phyloP scores from a whole-genome alignment of 306 rosid species.

The Castanospermum australe region DNA sequence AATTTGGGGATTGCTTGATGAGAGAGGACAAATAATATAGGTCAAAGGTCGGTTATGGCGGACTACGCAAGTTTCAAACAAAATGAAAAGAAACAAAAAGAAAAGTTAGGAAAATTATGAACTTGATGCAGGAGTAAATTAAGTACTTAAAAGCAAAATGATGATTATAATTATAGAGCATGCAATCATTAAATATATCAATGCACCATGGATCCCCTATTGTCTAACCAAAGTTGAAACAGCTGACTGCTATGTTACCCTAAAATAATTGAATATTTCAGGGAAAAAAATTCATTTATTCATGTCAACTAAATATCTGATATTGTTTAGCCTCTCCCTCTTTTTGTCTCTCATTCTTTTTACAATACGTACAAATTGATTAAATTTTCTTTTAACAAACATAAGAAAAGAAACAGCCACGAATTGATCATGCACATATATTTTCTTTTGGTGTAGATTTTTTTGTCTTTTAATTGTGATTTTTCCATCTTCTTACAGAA shows the following conservation, averaged over 20 bases:
- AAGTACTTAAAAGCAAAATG: slow-evolving; percentile 12
- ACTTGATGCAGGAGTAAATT: neutral
- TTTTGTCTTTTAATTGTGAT: neutral
- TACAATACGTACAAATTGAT: no score
- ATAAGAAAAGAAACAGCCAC: no score
- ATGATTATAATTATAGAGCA: neutral
- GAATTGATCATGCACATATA: no score
- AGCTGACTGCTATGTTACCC: neutral
- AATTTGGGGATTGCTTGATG: slow-evolving; percentile 26
- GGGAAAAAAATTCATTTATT: no score
- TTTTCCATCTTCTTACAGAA: neutral
- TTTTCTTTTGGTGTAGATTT: no score
- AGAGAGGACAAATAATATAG: slow-evolving; percentile 35
- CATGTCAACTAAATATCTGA: no score
- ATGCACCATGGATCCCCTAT: neutral
- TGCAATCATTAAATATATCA: slow-evolving; percentile 1
- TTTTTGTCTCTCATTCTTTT: no score
- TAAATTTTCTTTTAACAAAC: no score
- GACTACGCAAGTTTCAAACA: slow-evolving; percentile 21
- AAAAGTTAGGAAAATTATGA: neutral
- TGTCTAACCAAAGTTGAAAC: neutral
- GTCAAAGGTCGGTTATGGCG: slow-evolving; percentile 48
- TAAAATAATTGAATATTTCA: neutral
- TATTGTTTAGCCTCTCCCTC: no score
- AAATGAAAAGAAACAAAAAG: neutral